Evolutionary conservation across 192 early-diverging fungal species (phyloP).

Genomic region (Coemansia sp.): DNA sequence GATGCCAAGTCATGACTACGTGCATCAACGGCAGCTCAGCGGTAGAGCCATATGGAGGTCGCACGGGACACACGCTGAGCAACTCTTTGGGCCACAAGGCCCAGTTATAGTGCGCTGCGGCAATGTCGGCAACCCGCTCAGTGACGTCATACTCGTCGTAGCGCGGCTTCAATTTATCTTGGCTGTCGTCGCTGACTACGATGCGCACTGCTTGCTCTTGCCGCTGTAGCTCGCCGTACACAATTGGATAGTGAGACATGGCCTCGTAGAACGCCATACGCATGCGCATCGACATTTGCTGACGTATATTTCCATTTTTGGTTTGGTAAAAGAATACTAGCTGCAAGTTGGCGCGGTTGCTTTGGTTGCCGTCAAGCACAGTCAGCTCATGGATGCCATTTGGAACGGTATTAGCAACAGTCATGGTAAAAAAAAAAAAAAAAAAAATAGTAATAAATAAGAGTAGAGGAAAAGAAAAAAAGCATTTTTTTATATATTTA

Average conservation of each 20-base stretch:
- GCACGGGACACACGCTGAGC: constrained; percentile 24
- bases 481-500: no score
- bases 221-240: constrained; percentile 25
- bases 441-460: neutral
- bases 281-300: neutral
- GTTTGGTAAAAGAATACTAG: constrained; percentile 43
- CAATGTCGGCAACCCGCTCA: constrained; percentile 20
- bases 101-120: constrained; percentile 29
- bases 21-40: constrained; percentile 27
- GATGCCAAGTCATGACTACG: constrained; percentile 39
- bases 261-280: constrained; percentile 27
- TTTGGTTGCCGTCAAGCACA: constrained; percentile 33
- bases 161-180: constrained; percentile 2
- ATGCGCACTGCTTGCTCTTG: neutral
- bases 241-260: constrained; percentile 40
- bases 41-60: neutral
- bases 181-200: constrained; percentile 12
- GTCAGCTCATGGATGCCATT: constrained; percentile 34
- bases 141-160: constrained; percentile 29
- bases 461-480: neutral
- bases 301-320: neutral
- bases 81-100: constrained; percentile 27
- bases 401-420: neutral
- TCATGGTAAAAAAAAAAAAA: neutral
- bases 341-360: constrained; percentile 44